Evolutionary conservation across 352 stramenopile species (phyloP).

Genomic region (Globisporangium cederbergense): DNA sequence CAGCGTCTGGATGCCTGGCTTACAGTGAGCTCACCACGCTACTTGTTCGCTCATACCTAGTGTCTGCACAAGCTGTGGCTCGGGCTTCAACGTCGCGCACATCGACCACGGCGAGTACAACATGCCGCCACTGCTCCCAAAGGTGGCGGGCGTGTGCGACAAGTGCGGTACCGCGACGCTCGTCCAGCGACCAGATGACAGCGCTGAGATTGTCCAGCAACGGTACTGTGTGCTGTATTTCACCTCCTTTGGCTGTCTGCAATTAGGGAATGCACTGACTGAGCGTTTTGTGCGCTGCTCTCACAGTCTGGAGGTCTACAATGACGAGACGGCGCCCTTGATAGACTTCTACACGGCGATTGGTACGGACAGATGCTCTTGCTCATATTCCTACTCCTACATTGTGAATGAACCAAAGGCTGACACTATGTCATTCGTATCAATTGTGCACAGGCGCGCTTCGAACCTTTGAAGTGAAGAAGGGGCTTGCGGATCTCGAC

Average conservation of each 20-base stretch:
- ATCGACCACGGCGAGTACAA: slow-evolving; percentile 86
- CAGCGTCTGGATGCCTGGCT: background rate
- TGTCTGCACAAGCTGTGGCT: slow-evolving; percentile 80
- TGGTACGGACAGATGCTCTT: slow-evolving; percentile 8
- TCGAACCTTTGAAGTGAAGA: slow-evolving; percentile 84
- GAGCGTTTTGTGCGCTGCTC: background rate
- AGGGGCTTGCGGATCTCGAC: slow-evolving; percentile 75
- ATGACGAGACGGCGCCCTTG: slow-evolving; percentile 82
- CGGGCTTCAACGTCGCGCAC: slow-evolving; percentile 86
- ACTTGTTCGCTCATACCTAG: slow-evolving; percentile 18
- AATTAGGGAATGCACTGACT: background rate
- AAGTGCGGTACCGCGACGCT: slow-evolving; percentile 70
- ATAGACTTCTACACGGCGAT: slow-evolving; percentile 83
- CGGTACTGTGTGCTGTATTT: slow-evolving; percentile 26
- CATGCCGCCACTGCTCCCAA: slow-evolving; percentile 89
- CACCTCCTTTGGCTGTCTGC: too few species aligned
- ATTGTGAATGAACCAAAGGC: background rate
- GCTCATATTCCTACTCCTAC: background rate
- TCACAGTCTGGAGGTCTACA: slow-evolving; percentile 83
- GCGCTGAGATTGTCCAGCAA: slow-evolving; percentile 72
- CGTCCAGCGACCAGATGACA: slow-evolving; percentile 81
- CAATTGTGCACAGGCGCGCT: slow-evolving; percentile 30
- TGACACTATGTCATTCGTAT: background rate
- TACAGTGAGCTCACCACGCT: background rate
- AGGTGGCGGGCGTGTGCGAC: slow-evolving; percentile 78